Conservation (phyloP, 345 rosid species). For the Erucastrum elatum region DNA sequence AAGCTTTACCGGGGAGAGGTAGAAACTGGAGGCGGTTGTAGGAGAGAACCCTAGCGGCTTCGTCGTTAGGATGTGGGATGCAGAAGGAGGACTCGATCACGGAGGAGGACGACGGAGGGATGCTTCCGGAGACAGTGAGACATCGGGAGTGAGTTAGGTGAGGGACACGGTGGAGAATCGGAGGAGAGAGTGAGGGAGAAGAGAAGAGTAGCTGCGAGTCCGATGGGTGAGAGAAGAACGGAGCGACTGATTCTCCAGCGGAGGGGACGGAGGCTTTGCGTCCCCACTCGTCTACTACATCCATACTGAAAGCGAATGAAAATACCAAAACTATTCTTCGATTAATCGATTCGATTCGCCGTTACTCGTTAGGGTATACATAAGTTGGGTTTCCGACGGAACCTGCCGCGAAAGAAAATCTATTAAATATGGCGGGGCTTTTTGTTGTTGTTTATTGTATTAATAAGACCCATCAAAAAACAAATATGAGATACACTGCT, state of each 20-base stretch:
- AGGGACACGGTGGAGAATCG: constrained; percentile 46
- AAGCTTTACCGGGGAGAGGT: constrained; percentile 31
- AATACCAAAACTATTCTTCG: no score
- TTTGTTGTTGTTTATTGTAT: no score
- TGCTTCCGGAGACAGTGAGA: constrained; percentile 45
- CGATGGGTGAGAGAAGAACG: constrained; percentile 41
- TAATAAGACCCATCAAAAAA: no score
- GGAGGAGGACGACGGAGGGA: constrained; percentile 45
- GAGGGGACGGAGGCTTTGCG: no score
- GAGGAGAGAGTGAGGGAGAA: constrained; percentile 50
- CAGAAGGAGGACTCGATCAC: constrained; percentile 36
- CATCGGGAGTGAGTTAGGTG: constrained; percentile 52
- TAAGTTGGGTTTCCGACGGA: no score
- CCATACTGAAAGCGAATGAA: no score
- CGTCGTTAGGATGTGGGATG: constrained; percentile 19
- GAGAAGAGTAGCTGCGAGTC: constrained; percentile 42
- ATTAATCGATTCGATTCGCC: no score
- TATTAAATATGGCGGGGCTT: no score
- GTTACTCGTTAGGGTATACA: no score
- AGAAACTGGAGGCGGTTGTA: constrained; percentile 64
- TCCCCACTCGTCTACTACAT: no score
- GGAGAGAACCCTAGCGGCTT: constrained; percentile 28
- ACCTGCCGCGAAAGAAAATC: no score
- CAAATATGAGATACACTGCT: no score
- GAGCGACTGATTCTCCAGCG: constrained; percentile 17